Evolutionary conservation across 345 rosid species (phyloP), one percentile per base, ranked within the genome.

Genomic region (Sisymbrium altissimum): DNA sequence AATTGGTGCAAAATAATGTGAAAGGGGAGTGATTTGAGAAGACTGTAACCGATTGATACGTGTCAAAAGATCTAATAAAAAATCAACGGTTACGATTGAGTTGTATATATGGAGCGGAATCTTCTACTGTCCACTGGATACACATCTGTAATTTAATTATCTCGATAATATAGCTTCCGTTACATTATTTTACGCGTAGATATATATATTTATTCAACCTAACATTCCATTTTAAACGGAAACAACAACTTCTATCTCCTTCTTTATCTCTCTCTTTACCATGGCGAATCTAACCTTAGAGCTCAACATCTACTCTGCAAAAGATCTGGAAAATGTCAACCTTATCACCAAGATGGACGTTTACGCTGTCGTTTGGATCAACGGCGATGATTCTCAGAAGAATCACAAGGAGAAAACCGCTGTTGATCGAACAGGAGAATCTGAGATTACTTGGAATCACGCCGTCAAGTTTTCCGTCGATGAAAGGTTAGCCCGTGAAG

Each of bases 291-390:
- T 83, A 10, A 64, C 82, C 25, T 68, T 93, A 12, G 92, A 93
- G 6, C 79, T 93, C 81, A 91, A 85, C 76, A 69, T 88, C 14
- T 71, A 77, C 78, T 86, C 92, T 7, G 98, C 96, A 23, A 85
- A 83, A 49, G 84, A 81, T 67, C 84, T 93, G 23, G 84, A 91
- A 69, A 78, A 89, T 58, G 92, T 88, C 62, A 91, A 91, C 27
- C 76, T 85, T 10, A 52, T 93, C 74, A 67, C 87, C 53, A 93
- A 87, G 68, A 93, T 91, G 98, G 97, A 89, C 57, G 94, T 86
- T 2, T 93, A 89, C 84, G 91, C 81, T 15, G 79, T 86, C 75
- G 86, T 81, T 78, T 84, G 78, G 10, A 70, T 93, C 81, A 14
- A 70, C 66, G 94, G 97, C 38, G 92, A 81, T 56, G 72, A 74